phyloP scores from a whole-genome alignment of 2,329 filamentous ascomycete genomes.

The Xylaria sp. region DNA sequence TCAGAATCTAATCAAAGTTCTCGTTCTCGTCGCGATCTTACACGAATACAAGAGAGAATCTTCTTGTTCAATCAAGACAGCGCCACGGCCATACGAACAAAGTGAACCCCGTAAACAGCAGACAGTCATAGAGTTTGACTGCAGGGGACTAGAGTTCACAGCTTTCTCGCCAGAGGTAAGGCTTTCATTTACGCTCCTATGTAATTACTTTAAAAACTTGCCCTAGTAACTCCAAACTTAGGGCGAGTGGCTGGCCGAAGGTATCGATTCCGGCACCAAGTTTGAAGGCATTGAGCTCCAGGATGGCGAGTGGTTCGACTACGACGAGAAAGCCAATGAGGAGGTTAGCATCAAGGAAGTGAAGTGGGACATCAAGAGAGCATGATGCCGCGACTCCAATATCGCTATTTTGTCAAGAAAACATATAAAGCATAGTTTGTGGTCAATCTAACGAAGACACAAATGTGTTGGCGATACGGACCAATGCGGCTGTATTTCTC shows the following conservation, averaged over 20 bases:
- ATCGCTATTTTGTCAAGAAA: neutral
- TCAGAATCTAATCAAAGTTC: constrained; percentile 13
- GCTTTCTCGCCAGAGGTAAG: constrained; percentile 89
- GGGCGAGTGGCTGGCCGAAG: constrained; percentile 91
- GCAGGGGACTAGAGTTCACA: constrained; percentile 89
- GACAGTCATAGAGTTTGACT: constrained; percentile 91
- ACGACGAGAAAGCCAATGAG: constrained; percentile 91
- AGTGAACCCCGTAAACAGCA: constrained; percentile 77
- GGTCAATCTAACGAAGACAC: neutral
- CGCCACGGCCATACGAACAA: constrained; percentile 77
- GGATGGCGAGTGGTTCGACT: constrained; percentile 98
- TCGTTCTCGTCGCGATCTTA: constrained; percentile 9
- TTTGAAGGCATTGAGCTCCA: constrained; percentile 83
- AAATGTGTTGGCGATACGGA: neutral
- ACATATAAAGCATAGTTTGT: neutral
- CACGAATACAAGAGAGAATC: constrained; percentile 73
- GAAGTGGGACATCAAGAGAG: constrained; percentile 83
- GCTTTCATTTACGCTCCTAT: constrained; percentile 12
- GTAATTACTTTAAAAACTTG: constrained; percentile 8
- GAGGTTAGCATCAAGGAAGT: constrained; percentile 93
- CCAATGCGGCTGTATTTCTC: neutral
- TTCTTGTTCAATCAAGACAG: constrained; percentile 82
- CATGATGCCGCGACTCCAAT: constrained; percentile 56
- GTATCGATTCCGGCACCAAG: constrained; percentile 80
- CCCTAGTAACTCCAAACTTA: constrained; percentile 50